These are phyloP conservation scores for Boletus pseudo-olivaceus DNA, from an alignment of 768 basidiomycete species.

Conservation along the genomic window DNA sequence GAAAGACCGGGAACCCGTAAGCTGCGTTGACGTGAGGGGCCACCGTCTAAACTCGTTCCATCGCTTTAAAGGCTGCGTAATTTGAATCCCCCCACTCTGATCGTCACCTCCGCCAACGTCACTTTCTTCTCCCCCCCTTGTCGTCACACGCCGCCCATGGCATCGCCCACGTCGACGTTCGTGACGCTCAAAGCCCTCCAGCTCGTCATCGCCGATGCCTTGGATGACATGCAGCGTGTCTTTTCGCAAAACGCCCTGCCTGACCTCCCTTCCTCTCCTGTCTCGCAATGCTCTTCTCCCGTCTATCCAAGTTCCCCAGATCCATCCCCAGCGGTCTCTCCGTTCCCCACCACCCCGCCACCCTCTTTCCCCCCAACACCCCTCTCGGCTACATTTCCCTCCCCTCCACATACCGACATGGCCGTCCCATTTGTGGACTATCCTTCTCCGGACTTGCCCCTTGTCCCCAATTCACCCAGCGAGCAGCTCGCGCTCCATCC, in stretches of 20 bases:
- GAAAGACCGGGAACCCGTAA: not conserved
- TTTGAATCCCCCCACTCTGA: not conserved
- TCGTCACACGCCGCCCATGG: conserved; percentile 18
- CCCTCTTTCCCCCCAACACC: conserved; percentile 27
- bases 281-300: conserved; percentile 17
- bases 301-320: conserved; percentile 29
- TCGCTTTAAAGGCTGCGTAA: conserved; percentile 15
- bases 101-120: conserved; percentile 2
- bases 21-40: conserved; percentile 9
- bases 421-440: conserved; percentile 38
- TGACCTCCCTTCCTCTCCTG: conserved; percentile 11
- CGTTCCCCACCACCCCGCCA: conserved; percentile 23
- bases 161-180: conserved; percentile 51
- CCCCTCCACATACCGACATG: not conserved
- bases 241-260: conserved; percentile 34
- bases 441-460: conserved; percentile 52
- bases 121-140: conserved; percentile 4
- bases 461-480: conserved; percentile 41
- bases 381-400: conserved; percentile 30
- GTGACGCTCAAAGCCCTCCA: conserved; percentile 61
- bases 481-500: conserved; percentile 62
- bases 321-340: conserved; percentile 27
- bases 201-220: conserved; percentile 61
- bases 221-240: conserved; percentile 64
- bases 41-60: not conserved